Evolutionary conservation across 805 yeast genomes (phyloP), one percentile per base, ranked within the genome.

Genomic region (Kuraishia molischiana): DNA sequence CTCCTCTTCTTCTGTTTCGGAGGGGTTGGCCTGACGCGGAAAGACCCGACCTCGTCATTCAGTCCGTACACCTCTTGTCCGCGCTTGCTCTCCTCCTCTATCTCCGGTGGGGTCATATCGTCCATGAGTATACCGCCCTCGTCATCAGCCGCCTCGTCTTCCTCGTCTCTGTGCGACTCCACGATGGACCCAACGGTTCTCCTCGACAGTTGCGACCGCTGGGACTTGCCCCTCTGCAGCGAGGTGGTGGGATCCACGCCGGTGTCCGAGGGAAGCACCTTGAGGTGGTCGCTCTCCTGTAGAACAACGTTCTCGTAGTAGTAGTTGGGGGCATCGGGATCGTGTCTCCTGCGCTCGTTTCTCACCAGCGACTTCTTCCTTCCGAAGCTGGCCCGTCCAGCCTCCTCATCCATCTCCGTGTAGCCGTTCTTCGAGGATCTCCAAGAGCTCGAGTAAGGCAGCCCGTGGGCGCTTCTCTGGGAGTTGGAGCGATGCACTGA

Each of bases 221-320:
- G 26, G 15, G 40, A 37, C 11, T 22, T 26, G 15, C 28, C 26
- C 19, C 35, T 22, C 26, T 21, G n/a, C 14, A 14, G 19, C 26
- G 29, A 24, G 9, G 20, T 28, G n/a, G 60, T 56, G 3, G 81
- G 90, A 45, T 80, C 82, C 28, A 76, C 63, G n/a, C 92, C 90
- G 1, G 86, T 79, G 3, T 76, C 58, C 0, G 85, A 74, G 2
- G 92, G 86, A 47, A 69, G 74, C 29, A 84, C 79, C 38, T 65
- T 66, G 43, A 85, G 58, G 47, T 77, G 77, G 39, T 66, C 70
- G 10, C 76, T 64, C 49, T 81, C 79, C 43, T 79, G 79, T 31
- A 77, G 72, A 2, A 85, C 77, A 29, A 78, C 77, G 47, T 80
- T 86, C 11, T 83, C 71, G 56, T 85, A 86, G 56, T 83, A 86